Base-by-base conservation (phyloP, 805 yeast species). In the Candida ipomoeae region DNA sequence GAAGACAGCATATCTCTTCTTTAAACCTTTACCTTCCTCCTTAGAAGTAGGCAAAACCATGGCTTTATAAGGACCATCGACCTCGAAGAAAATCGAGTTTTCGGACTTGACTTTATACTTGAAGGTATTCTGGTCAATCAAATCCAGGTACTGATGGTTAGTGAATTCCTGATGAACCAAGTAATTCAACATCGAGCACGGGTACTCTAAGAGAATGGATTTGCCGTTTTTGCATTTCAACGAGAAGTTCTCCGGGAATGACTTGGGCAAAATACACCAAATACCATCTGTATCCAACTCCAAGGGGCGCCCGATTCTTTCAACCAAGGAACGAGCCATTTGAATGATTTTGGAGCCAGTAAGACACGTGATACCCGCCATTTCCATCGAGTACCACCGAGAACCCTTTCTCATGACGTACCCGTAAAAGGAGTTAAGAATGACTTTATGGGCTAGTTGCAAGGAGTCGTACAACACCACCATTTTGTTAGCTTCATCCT, bases 341-440 rank as follows among this genome's bases (percentile, higher is more conserved):
- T 95, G 98, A 73, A 94, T 94, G 60, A 94, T 94, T 0, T 96
- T 89, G 0, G 99, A 97, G 48, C 99, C 99, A 0, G 99, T 94
- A 44, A 91, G 76, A 77, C 99, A 95, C 0, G 99, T 94, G 17
- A 94, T 94, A 55, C 99, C 99, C 0, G 99, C 99, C 99, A 95
- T 94, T 67, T 94, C 99, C 94, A 94, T 90, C 0, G 99, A 94
- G 62, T 91, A 94, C 99, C 99, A 94, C 53, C 99, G 79, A 0
- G 99, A 94, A 37, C 99, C 99, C 62, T 94, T 94, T 69, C 99
- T 81, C 99, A 94, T 94, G 13, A 94, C 99, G 62, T 94, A 94
- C 45, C 99, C 99, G 62, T 94, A 94, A 65, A 94, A 94, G 0
- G 98, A 92, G 63, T 94, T 94, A 61, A 94, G 77, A 70, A 94